phyloP scores from a whole-genome alignment of 2,329 filamentous ascomycete species.

The Daldinia eschscholtzii region DNA sequence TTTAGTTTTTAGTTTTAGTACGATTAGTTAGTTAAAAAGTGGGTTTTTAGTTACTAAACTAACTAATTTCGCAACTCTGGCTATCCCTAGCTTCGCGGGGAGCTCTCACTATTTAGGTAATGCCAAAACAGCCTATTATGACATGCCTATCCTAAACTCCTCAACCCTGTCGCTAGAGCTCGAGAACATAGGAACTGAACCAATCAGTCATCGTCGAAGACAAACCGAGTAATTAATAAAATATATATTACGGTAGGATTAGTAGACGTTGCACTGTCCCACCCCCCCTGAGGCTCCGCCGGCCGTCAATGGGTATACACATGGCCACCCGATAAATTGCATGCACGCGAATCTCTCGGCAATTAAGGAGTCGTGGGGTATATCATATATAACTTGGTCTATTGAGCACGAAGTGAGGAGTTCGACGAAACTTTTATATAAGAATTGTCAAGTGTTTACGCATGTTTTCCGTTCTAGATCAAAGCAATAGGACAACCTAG shows the following conservation, averaged over 20 bases:
- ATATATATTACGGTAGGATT: constrained; percentile 9
- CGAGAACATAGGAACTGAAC: constrained; percentile 11
- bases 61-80: too few species aligned
- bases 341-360: constrained; percentile 24
- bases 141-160: constrained; percentile 10
- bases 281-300: constrained; percentile 16
- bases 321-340: constrained; percentile 16
- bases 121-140: constrained; percentile 36
- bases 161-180: constrained; percentile 11
- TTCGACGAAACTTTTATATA: background rate
- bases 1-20: too few species aligned
- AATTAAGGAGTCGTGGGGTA: constrained; percentile 15
- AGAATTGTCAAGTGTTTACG: background rate
- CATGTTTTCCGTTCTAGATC: background rate
- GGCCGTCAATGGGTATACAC: background rate
- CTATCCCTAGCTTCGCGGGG: background rate
- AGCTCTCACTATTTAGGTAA: constrained; percentile 3
- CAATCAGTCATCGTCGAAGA: background rate
- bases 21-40: too few species aligned
- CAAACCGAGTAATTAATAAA: constrained; percentile 1
- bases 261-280: background rate
- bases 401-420: constrained; percentile 2
- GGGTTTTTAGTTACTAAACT: too few species aligned
- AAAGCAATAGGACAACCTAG: background rate
- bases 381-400: background rate